These are phyloP conservation scores for Aspergillaceae sp. DNA, from an alignment of 2,329 filamentous ascomycete species.

Conservation along the genomic window DNA sequence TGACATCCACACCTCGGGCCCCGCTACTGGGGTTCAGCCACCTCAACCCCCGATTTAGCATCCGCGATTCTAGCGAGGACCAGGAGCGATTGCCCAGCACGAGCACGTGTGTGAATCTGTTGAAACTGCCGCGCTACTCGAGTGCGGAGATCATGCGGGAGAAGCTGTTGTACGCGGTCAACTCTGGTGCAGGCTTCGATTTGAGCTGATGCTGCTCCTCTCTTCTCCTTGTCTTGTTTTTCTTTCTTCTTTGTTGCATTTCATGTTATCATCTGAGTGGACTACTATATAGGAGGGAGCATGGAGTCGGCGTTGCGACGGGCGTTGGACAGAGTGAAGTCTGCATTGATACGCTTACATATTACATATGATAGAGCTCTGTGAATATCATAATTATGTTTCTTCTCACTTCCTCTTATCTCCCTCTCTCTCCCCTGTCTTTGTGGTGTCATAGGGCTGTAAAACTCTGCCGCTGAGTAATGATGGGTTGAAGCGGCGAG, in stretches of 20 bases:
- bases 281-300: neutral
- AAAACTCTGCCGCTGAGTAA: neutral
- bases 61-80: constrained; percentile 71
- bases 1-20: constrained; percentile 84
- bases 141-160: constrained; percentile 57
- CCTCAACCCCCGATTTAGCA: constrained; percentile 77
- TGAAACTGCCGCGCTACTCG: constrained; percentile 81
- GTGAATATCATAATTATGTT: neutral
- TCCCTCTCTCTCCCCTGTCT: constrained; percentile 4
- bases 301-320: neutral
- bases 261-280: neutral
- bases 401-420: neutral
- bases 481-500: constrained; percentile 8
- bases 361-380: neutral
- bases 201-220: constrained; percentile 34
- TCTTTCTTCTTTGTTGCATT: constrained; percentile 2
- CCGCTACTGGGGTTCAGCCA: constrained; percentile 83
- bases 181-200: constrained; percentile 88
- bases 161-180: constrained; percentile 83
- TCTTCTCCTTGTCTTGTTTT: neutral
- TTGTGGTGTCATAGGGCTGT: neutral
- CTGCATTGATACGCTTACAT: neutral
- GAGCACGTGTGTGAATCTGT: constrained; percentile 88
- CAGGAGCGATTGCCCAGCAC: constrained; percentile 77
- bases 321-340: neutral